These are phyloP conservation scores for Ceratocystis variospora DNA, from an alignment of 2,329 filamentous ascomycete species.

Conservation along the genomic window DNA sequence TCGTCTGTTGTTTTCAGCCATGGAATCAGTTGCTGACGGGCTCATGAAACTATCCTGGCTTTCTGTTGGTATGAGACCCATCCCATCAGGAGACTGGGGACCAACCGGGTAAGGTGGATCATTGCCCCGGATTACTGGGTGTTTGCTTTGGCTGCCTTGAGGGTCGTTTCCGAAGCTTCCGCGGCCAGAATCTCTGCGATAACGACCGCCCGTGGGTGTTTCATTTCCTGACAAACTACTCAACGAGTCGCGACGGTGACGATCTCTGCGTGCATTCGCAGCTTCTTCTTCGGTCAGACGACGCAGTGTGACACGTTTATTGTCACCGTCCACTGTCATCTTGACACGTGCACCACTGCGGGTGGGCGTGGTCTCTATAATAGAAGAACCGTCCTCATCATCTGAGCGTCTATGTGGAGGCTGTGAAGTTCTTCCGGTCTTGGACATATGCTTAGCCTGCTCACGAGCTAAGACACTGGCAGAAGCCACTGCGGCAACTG, in stretches of 20 bases:
- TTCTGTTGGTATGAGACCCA: conserved; percentile 35
- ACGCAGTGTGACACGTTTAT: conserved; percentile 47
- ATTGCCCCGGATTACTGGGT: conserved; percentile 35
- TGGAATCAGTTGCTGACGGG: conserved; percentile 30
- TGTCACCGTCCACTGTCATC: conserved; percentile 38
- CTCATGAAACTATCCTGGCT: conserved; percentile 38
- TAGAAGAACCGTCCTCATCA: conserved; percentile 22
- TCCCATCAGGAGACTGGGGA: conserved; percentile 27
- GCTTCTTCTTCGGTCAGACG: conserved; percentile 48
- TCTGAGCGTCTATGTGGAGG: conserved; percentile 16
- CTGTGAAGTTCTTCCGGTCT: conserved; percentile 15
- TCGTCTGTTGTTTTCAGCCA: conserved; percentile 37
- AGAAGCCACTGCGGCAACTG: conserved; percentile 35
- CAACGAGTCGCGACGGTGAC: conserved; percentile 36
- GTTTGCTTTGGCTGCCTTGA: conserved; percentile 9
- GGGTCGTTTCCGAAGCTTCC: conserved; percentile 14
- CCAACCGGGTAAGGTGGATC: conserved; percentile 49
- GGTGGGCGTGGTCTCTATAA: conserved; percentile 30
- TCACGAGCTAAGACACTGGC: conserved; percentile 36
- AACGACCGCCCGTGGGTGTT: conserved; percentile 34
- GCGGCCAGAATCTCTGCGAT: conserved; percentile 36
- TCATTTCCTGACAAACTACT: conserved; percentile 47
- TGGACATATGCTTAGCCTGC: conserved; percentile 26
- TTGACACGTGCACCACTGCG: conserved; percentile 41
- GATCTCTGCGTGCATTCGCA: conserved; percentile 25